Percentiles rank a stretch among this genome's conserved stretches.
Evolutionary conservation across 805 yeast genomes (phyloP).

Genomic region (Saccharomycopsis malanga): DNA sequence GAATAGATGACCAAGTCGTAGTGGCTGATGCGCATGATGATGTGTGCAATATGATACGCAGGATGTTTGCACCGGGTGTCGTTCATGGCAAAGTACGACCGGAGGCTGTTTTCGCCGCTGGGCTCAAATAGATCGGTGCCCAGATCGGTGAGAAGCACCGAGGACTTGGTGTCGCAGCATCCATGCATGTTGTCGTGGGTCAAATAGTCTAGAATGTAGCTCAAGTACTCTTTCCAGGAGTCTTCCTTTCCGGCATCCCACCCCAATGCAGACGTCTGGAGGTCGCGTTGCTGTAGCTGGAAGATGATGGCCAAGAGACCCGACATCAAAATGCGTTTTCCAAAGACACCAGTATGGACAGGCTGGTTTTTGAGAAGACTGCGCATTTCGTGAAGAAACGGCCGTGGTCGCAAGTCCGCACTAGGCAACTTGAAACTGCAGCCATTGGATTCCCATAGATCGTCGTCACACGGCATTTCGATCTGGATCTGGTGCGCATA

Average conservation of each 20-base stretch:
- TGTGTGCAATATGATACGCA: constrained; percentile 66
- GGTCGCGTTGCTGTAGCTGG: constrained; percentile 66
- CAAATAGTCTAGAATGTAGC: constrained; percentile 69
- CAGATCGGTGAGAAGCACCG: constrained; percentile 17
- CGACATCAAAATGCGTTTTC: constrained; percentile 57
- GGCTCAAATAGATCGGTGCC: constrained; percentile 1
- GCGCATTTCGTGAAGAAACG: constrained; percentile 20
- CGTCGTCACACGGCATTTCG: constrained; percentile 57
- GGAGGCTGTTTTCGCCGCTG: constrained; percentile 24
- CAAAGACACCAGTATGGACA: constrained; percentile 34
- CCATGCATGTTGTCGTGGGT: constrained; percentile 38
- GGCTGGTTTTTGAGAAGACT: constrained; percentile 12
- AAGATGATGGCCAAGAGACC: constrained; percentile 62
- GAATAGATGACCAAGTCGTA: constrained; percentile 73
- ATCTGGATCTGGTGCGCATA: constrained; percentile 54
- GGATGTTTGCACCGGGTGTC: constrained; percentile 56
- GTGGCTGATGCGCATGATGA: constrained; percentile 63
- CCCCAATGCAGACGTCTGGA: constrained; percentile 47
- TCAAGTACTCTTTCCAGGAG: constrained; percentile 62
- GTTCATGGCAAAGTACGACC: constrained; percentile 13
- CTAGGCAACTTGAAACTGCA: constrained; percentile 21
- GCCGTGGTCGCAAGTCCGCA: constrained; percentile 12
- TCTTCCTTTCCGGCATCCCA: constrained; percentile 27
- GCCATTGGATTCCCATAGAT: constrained; percentile 41
- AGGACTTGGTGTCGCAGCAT: constrained; percentile 27